Evolutionary conservation across 2,329 filamentous ascomycete species (phyloP), one percentile per base, ranked within the genome.

Genomic region (Fusarium sulawesiense): DNA sequence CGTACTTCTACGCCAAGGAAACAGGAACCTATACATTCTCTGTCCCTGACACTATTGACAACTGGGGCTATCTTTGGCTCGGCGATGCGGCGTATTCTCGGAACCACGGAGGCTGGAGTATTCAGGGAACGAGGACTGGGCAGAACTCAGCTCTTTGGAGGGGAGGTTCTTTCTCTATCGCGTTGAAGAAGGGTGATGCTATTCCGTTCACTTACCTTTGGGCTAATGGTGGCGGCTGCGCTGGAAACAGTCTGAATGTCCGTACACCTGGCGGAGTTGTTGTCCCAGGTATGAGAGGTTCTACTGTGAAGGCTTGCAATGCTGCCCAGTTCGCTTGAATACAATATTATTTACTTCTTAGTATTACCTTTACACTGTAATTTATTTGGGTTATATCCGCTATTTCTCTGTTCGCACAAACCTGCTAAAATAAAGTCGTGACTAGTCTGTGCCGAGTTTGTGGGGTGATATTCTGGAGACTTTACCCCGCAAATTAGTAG

Each of bases 161-260:
- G 7, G 30, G 21, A 18, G 53, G 42, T 0, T 37, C 18, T 4
- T 49, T 6, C 13, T 1, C 16, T 9, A n/a, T 56, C 16, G 10
- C 16, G 6, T 11, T 49, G 23, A 37, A n/a, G 2, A 49, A 56
- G 14, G 42, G 53, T 14, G 42, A 56, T 29, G 42, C 42, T 29
- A 56, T 56, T n/a, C 42, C 42, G 1, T 49, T 49, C 1, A 56
- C 42, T 2, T 56, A 49, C 14, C 42, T 49, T 21, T 56, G 53
- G 42, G 53, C 42, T 5, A 49, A 56, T 6, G 53, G 53, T 4
- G 53, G 53, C 13, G 53, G 53, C 16, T 56, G 53, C 21, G 53
- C n/a, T 56, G n/a, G 30, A 4, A 56, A 37, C 23, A 16, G 34
- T 37, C 13, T 56, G 1, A 37, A 23, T 6, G 23, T 56, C 3